Conservation (phyloP, 805 yeast genomes). For the Metschnikowia chrysomelidarum region DNA sequence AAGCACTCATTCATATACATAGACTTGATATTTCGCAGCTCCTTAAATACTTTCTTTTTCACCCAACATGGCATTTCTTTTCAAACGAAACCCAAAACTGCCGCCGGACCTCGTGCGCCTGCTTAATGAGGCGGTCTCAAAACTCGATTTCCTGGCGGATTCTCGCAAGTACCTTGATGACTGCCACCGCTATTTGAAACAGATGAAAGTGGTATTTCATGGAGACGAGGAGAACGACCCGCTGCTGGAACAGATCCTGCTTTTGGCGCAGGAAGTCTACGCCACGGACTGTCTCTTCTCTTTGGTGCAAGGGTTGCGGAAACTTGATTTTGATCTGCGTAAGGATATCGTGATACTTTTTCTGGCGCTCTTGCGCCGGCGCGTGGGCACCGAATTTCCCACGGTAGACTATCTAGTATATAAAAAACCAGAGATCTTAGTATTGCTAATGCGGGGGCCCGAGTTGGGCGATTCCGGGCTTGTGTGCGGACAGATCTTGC, state of each 20-base stretch:
- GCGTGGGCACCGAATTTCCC: constrained; percentile 73
- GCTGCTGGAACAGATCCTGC: constrained; percentile 70
- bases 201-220: constrained; percentile 61
- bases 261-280: constrained; percentile 77
- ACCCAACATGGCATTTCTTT: constrained; percentile 74
- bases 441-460: constrained; percentile 64
- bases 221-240: constrained; percentile 68
- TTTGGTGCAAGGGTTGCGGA: constrained; percentile 56
- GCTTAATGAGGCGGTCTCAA: constrained; percentile 68
- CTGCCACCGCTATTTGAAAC: constrained; percentile 59
- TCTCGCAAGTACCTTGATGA: constrained; percentile 66
- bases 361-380: constrained; percentile 73
- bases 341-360: constrained; percentile 77
- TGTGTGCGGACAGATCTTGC: constrained; percentile 70
- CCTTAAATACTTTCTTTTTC: no score
- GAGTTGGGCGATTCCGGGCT: constrained; percentile 72
- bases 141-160: constrained; percentile 50
- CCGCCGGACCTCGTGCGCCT: constrained; percentile 80
- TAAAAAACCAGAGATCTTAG: constrained; percentile 62
- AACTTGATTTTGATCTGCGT: constrained; percentile 84
- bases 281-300: constrained; percentile 64
- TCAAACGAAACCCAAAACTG: constrained; percentile 86
- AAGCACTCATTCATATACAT: no score
- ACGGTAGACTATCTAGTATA: constrained; percentile 77
- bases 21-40: no score